phyloP scores from a whole-genome alignment of 148 eudicot species.

The Euryodendron excelsum region DNA sequence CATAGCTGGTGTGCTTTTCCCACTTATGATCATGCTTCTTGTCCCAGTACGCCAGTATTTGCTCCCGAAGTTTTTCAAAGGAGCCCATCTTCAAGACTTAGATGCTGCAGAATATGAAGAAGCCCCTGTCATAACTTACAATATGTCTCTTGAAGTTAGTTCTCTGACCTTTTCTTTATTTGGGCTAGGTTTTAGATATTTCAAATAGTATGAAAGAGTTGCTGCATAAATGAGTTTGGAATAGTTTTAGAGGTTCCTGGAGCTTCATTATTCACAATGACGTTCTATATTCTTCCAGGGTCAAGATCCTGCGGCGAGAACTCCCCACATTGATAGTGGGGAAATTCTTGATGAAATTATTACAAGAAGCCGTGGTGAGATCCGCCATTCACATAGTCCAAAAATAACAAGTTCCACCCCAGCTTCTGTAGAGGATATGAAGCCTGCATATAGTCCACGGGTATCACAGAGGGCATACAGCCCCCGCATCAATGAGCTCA shows the following conservation, averaged over 20 bases:
- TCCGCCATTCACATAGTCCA: constrained; percentile 60
- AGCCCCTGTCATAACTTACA: constrained; percentile 67
- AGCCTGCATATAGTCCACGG: constrained; percentile 58
- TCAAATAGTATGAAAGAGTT: background rate
- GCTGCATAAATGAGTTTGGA: background rate
- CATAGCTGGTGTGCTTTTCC: constrained; percentile 94
- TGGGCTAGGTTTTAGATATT: constrained; percentile 7
- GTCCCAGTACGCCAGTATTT: constrained; percentile 92
- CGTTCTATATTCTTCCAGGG: constrained; percentile 38
- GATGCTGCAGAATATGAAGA: constrained; percentile 99
- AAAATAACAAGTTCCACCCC: constrained; percentile 59
- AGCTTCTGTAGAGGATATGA: constrained; percentile 39
- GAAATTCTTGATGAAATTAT: constrained; percentile 71
- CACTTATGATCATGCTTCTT: constrained; percentile 93
- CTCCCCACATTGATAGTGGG: constrained; percentile 41
- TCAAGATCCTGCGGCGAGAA: constrained; percentile 36
- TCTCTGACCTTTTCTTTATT: background rate
- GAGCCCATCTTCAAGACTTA: constrained; percentile 89
- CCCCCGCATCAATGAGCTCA: constrained; percentile 46
- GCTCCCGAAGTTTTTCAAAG: constrained; percentile 84
- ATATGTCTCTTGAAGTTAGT: constrained; percentile 68
- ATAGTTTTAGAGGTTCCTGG: background rate
- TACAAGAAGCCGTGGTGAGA: constrained; percentile 87
- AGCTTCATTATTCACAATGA: background rate
- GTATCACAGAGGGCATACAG: constrained; percentile 38